These are phyloP conservation scores for Mycena rebaudengoi DNA, from an alignment of 768 basidiomycete genomes.

Conservation along the genomic window DNA sequence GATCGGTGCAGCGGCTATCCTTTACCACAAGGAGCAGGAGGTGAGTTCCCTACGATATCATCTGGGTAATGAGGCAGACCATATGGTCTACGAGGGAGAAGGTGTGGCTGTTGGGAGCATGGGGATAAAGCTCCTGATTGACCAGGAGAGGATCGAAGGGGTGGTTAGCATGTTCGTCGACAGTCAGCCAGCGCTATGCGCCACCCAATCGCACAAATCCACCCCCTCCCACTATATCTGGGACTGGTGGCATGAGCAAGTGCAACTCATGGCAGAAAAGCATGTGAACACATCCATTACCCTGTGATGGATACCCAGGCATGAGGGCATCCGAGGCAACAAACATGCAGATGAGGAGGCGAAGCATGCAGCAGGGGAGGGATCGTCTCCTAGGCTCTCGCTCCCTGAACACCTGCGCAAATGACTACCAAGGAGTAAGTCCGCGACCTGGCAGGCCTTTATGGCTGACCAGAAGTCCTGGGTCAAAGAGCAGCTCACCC, in stretches of 20 bases:
- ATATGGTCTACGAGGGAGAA: constrained; percentile 38
- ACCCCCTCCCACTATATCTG: constrained; percentile 11
- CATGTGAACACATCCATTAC: constrained; percentile 1
- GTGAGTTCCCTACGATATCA: background rate
- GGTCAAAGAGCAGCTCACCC: background rate
- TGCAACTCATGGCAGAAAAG: background rate
- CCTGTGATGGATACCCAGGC: constrained; percentile 30
- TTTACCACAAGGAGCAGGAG: background rate
- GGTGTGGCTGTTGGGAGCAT: constrained; percentile 25
- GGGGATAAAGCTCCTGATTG: constrained; percentile 19
- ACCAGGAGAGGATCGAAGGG: background rate
- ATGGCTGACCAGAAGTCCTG: background rate
- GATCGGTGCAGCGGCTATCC: constrained; percentile 32
- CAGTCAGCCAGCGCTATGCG: constrained; percentile 29
- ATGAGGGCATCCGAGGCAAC: constrained; percentile 27
- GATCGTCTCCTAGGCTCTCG: background rate
- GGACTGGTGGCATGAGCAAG: background rate
- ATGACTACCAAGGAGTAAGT: constrained; percentile 2
- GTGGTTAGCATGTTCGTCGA: constrained; percentile 23
- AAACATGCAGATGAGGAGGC: constrained; percentile 30
- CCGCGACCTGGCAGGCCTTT: background rate
- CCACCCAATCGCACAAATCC: background rate
- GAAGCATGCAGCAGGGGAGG: constrained; percentile 16
- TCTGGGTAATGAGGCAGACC: constrained; percentile 14
- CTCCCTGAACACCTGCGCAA: background rate